Evolutionary conservation across 805 yeast species (phyloP), one percentile per base, ranked within the genome.

Genomic region (Cyberlindnera americana): DNA sequence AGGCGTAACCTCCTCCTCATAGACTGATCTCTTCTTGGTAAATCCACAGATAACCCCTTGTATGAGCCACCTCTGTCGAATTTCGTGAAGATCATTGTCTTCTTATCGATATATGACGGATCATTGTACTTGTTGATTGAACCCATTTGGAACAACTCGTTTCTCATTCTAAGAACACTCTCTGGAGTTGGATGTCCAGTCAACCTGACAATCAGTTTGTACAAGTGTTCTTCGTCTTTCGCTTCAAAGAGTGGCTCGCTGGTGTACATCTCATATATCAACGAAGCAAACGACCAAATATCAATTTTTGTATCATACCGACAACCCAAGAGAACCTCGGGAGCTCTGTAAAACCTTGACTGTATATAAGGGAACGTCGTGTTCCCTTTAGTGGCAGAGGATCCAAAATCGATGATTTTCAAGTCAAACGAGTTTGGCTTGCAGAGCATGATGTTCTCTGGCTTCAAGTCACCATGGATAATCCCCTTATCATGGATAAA

Each of bases 221-320:
- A 71, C 56, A 88, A 88, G 58, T 85, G 91, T 22, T 78, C 86
- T 60, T 86, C 89, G 31, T 87, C 78, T 13, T 84, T 72, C 3
- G 95, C 95, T 11, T 93, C 90, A 57, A 87, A 87, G 43, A 87
- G 66, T 1, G 95, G 95, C 47, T 81, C 77, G 13, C 96, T 95
- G 1, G 88, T 81, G 52, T 83, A 79, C 88, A 87, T 81, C 58
- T 87, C 96, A 17, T 90, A 93, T 57, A 88, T 72, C 43, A 87
- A 82, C 52, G 93, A 82, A 9, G 91, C 95, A 6, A 91, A 87
- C 10, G 95, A 85, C 96, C 96, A 87, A 60, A 88, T 82, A 61
- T 87, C 96, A 47, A 87, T 88, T 18, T 90, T 82, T 0, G 95
- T 86, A 12, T 84, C 54, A 67, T 83, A 83, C 24, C 77, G 64